Conservation (phyloP, 2,329 filamentous ascomycete species). For the Botrytis elliptica region DNA sequence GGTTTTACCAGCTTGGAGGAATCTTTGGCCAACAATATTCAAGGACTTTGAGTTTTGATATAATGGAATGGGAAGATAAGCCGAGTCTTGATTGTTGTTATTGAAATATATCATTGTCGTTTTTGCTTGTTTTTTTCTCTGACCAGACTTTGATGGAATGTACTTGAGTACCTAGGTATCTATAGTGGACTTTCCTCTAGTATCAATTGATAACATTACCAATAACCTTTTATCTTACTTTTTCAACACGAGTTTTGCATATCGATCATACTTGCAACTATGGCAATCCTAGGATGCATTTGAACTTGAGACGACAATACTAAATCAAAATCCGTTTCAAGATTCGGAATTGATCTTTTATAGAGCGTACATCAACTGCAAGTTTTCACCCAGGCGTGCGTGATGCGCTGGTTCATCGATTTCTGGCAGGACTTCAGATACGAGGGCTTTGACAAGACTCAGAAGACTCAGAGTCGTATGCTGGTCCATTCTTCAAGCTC, state of each 20-base stretch:
- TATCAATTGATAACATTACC: background rate
- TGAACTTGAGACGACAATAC: background rate
- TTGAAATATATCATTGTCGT: background rate
- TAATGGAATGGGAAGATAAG: background rate
- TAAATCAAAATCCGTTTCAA: background rate
- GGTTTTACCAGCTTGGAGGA: conserved; percentile 19
- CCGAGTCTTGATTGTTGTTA: background rate
- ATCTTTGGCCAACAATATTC: conserved; percentile 17
- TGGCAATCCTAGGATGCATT: background rate
- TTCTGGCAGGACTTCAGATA: background rate
- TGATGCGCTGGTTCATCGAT: background rate
- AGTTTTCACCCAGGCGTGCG: no score
- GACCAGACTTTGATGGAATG: background rate
- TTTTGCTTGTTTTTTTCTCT: background rate
- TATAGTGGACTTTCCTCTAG: background rate
- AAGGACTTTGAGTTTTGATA: background rate
- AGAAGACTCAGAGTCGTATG: no score
- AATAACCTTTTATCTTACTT: background rate
- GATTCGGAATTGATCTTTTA: no score
- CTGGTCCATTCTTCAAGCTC: no score
- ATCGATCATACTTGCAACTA: background rate
- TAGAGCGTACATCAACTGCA: no score
- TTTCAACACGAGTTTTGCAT: background rate
- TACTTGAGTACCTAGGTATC: background rate
- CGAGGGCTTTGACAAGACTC: background rate